These are phyloP conservation scores for Simmondsia chinensis DNA, from an alignment of 148 eudicot genomes.

Conservation along the genomic window DNA sequence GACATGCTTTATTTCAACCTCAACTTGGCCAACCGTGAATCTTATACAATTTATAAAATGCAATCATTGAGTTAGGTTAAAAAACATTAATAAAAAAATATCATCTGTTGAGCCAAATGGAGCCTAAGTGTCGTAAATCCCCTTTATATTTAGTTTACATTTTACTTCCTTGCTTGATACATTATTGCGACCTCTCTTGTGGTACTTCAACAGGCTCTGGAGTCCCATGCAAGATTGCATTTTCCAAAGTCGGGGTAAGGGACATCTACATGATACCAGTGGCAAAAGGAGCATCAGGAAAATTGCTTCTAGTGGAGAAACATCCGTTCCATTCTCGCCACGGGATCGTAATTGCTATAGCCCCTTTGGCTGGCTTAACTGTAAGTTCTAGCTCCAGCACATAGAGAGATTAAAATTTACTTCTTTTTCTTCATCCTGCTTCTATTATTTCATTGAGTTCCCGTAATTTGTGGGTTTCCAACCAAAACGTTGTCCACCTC, in stretches of 20 bases:
- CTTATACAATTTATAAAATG: too few relatives aligned
- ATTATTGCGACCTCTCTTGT: constrained; percentile 3
- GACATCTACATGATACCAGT: constrained; percentile 44
- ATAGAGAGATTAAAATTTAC: background rate
- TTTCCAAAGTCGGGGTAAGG: constrained; percentile 34
- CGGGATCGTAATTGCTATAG: constrained; percentile 37
- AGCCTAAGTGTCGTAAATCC: too few relatives aligned
- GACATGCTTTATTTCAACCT: too few relatives aligned
- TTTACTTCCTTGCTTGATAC: background rate
- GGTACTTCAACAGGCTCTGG: constrained; percentile 26
- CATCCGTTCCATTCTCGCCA: constrained; percentile 39
- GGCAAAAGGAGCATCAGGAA: constrained; percentile 31
- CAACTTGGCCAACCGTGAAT: too few relatives aligned
- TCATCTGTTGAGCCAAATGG: too few relatives aligned
- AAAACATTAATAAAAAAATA: too few relatives aligned
- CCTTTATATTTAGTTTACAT: too few relatives aligned
- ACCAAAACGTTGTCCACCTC: too few relatives aligned
- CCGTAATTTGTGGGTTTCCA: too few relatives aligned
- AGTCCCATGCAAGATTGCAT: constrained; percentile 42
- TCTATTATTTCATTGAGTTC: too few relatives aligned
- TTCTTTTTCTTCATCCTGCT: background rate
- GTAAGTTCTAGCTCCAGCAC: constrained; percentile 17
- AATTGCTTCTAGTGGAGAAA: constrained; percentile 44
- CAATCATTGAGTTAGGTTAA: too few relatives aligned
- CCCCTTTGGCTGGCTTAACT: constrained; percentile 45